phyloP scores from a whole-genome alignment of 352 stramenopile genomes.

The Discostella stelligera region DNA sequence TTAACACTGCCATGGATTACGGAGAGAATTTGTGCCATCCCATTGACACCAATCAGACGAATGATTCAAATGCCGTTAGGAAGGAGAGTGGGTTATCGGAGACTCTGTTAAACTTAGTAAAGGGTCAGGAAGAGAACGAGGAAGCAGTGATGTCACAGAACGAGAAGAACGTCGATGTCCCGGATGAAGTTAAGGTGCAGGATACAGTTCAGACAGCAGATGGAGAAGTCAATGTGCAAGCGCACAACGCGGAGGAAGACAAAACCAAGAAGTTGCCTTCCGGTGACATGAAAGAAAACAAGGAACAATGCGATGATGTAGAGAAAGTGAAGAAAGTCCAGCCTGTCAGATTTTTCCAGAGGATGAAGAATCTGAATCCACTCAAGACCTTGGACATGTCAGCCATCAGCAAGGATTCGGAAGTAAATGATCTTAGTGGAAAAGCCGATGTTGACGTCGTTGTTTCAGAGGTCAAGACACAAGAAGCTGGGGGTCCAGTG shows the following conservation, averaged over 20 bases:
- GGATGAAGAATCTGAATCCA: constrained; percentile 9
- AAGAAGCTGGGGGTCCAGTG: background rate
- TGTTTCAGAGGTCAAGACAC: background rate
- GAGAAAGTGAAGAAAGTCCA: background rate
- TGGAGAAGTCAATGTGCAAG: background rate
- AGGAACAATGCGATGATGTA: background rate
- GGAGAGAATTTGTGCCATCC: background rate
- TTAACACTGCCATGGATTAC: background rate
- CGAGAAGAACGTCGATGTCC: background rate
- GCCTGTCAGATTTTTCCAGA: background rate
- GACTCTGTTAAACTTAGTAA: background rate
- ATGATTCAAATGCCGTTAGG: background rate
- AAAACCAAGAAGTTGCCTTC: background rate
- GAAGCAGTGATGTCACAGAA: background rate
- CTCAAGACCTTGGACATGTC: constrained; percentile 1
- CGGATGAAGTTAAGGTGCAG: background rate
- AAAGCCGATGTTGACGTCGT: background rate
- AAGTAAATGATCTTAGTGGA: background rate
- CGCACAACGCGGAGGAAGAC: background rate
- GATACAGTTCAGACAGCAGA: background rate
- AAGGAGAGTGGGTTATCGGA: too few species aligned
- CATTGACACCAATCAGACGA: background rate
- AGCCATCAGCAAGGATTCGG: constrained; percentile 2
- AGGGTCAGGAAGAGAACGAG: background rate
- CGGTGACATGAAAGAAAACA: background rate